Conservation (phyloP, 1,139 yeast species). For the Torulaspora globosa region DNA sequence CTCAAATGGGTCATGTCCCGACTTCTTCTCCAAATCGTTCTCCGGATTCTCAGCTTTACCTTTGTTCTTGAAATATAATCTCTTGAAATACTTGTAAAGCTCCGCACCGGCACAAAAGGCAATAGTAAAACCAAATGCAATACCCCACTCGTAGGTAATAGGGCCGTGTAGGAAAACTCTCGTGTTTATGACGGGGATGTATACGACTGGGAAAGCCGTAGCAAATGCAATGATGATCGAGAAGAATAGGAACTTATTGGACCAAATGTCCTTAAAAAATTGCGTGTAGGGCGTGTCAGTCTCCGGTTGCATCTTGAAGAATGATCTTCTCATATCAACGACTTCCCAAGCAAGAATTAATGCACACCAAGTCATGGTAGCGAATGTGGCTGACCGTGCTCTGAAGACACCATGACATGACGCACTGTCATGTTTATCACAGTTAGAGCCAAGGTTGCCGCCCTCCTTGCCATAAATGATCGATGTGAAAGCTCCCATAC, state of each 20-base stretch:
- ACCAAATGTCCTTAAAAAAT: conserved; percentile 62
- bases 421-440: conserved; percentile 50
- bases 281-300: conserved; percentile 58
- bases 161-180: conserved; percentile 73
- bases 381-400: conserved; percentile 79
- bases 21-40: conserved; percentile 54
- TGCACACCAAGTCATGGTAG: conserved; percentile 88
- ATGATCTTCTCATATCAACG: conserved; percentile 67
- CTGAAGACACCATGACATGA: conserved; percentile 64
- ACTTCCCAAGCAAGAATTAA: conserved; percentile 88
- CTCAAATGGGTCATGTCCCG: conserved; percentile 53
- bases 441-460: conserved; percentile 62
- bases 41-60: conserved; percentile 53
- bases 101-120: conserved; percentile 62
- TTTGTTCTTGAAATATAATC: conserved; percentile 48
- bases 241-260: conserved; percentile 78
- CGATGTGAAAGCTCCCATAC: conserved; percentile 63
- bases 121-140: conserved; percentile 61
- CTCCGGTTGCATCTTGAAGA: conserved; percentile 72
- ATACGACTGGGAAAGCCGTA: conserved; percentile 76
- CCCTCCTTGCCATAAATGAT: conserved; percentile 63
- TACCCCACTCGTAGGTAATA: conserved; percentile 81
- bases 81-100: conserved; percentile 61
- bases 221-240: conserved; percentile 69
- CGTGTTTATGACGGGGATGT: conserved; percentile 80